These are phyloP conservation scores for Thermochaetoides thermophila DNA, from an alignment of 495 filamentous ascomycete species.

Conservation along the genomic window DNA sequence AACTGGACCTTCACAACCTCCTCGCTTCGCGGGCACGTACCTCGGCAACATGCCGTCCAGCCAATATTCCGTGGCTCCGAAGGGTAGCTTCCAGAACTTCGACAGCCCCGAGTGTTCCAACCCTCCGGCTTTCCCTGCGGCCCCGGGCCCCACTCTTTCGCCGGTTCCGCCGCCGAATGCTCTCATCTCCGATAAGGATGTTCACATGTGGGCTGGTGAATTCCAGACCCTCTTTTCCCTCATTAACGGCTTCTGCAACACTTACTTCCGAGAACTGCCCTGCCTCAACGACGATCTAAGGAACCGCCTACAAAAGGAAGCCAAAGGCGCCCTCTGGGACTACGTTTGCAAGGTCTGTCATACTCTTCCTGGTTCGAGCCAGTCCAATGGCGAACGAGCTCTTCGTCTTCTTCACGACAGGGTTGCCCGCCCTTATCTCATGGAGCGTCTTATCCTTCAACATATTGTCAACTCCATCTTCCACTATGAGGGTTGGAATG, in stretches of 20 bases:
- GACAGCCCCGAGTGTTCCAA: too few relatives aligned
- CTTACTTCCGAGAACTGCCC: slow-evolving; percentile 8
- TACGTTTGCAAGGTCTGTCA: slow-evolving; percentile 15
- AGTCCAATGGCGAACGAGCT: slow-evolving; percentile 10
- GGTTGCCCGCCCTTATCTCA: slow-evolving; percentile 12
- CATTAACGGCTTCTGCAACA: slow-evolving; percentile 11
- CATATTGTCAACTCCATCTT: slow-evolving; percentile 17
- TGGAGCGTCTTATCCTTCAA: slow-evolving; percentile 18
- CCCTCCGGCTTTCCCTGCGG: not conserved
- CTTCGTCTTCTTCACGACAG: slow-evolving; percentile 14
- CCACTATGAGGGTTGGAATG: slow-evolving; percentile 11
- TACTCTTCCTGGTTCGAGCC: slow-evolving; percentile 1
- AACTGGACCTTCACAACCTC: too few relatives aligned
- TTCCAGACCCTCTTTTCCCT: slow-evolving; percentile 12
- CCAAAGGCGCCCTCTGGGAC: slow-evolving; percentile 9
- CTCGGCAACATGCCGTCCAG: not conserved
- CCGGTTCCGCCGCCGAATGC: not conserved
- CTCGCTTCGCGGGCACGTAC: too few relatives aligned
- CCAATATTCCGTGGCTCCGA: too few relatives aligned
- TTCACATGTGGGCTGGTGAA: slow-evolving; percentile 5
- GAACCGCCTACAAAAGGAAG: slow-evolving; percentile 4
- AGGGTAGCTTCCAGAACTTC: too few relatives aligned
- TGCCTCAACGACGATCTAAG: slow-evolving; percentile 1
- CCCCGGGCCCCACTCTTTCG: not conserved
- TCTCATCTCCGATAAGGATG: not conserved